Base-by-base conservation (phyloP, 441 rosid species). In the Adansonia gregorii region DNA sequence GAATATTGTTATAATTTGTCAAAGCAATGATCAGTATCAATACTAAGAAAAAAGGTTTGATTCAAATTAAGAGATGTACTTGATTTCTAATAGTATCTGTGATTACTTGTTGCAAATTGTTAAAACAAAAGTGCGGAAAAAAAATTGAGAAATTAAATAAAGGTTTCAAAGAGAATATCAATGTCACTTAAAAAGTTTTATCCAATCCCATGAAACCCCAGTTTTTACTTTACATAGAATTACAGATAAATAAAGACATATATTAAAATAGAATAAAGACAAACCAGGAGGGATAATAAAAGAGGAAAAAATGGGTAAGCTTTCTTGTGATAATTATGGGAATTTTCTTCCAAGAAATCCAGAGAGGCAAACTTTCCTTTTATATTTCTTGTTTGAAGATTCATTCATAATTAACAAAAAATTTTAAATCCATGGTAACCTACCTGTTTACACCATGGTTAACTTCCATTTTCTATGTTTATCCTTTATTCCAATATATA, bases 261-360 rank as follows among this genome's bases (percentile, higher is more conserved):
- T 58, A 58, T 20, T 58, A 58, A 58, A 63, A 5, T 63, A 31
- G 67, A 27, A 31, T 64, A 63, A 31, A 63, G 67, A 63, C 35
- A 63, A 31, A 63, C 43, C 2, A 63, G 10, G 45, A 31, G 35
- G 14, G 17, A 27, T 12, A 63, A 27, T 31, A 27, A 63, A 31
- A 27, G 17, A 31, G 67, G 14, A 31, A 61, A 61, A 61, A 4
- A 61, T 10, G 35, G 35, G n/a, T 19, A 11, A 45, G 72, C 48
- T 43, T 45, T 67, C 15, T 67, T 66, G 8, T 66, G 24, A 64
- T 67, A 22, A 19, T 39, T 63, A 10, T 66, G 52, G 11, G 6
- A 66, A n/a, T 67, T 11, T 8, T 43, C 17, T 45, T 67, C 71
- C 31, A 67, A 17, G 54, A 19, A 67, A 45, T 17, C 43, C 9